These are phyloP conservation scores for Hondaea fermentalgiana DNA, from an alignment of 108 stramenopile species.

Conservation along the genomic window DNA sequence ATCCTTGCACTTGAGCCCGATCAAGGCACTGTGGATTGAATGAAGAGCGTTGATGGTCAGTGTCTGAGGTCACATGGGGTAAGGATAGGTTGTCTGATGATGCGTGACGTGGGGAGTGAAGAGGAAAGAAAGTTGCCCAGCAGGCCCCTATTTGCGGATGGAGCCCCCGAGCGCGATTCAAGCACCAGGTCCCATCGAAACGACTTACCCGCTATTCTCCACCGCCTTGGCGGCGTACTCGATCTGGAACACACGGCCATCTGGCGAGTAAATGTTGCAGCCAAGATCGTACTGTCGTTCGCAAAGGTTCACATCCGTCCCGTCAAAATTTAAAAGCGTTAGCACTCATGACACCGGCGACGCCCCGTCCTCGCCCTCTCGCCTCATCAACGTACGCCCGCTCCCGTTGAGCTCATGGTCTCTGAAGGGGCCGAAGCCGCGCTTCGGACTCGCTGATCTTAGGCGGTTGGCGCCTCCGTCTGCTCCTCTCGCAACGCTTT, in stretches of 20 bases:
- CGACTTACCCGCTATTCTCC: slow-evolving; percentile 60
- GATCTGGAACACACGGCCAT: slow-evolving; percentile 93
- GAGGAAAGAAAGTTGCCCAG: too few species aligned
- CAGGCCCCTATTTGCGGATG: too few species aligned
- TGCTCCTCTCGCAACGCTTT: too few species aligned
- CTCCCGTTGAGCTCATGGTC: neutral
- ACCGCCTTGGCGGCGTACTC: slow-evolving; percentile 87
- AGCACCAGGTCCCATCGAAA: neutral
- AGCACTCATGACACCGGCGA: neutral
- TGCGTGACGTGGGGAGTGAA: too few species aligned
- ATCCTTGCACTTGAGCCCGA: slow-evolving; percentile 87
- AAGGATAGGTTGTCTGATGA: too few species aligned
- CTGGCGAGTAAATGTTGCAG: slow-evolving; percentile 78
- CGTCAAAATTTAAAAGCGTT: neutral
- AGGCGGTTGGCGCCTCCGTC: too few species aligned
- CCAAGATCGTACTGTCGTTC: neutral
- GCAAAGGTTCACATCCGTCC: too few species aligned
- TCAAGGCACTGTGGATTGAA: slow-evolving; percentile 49
- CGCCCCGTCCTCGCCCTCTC: neutral
- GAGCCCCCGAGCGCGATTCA: neutral
- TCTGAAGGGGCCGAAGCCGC: neutral
- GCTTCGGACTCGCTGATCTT: too few species aligned
- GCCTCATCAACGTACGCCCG: neutral
- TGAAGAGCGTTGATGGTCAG: neutral
- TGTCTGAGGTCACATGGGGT: too few species aligned